phyloP scores from a whole-genome alignment of 805 yeast species.

The Saturnispora quitensis region DNA sequence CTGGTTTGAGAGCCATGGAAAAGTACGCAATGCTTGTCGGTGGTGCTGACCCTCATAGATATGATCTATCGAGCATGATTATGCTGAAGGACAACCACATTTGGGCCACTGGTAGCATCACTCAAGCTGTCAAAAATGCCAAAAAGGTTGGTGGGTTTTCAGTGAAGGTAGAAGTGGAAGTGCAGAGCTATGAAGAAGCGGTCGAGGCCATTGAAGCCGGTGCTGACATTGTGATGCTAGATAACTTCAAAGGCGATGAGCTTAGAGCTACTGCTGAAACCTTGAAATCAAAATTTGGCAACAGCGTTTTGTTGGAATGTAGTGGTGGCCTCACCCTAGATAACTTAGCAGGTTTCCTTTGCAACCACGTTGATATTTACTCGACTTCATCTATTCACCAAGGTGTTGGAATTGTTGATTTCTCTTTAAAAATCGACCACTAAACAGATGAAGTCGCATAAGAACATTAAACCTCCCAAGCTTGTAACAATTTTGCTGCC shows the following conservation, averaged over 20 bases:
- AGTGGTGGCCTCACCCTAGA: slow-evolving; percentile 79
- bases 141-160: slow-evolving; percentile 80
- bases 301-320: slow-evolving; percentile 60
- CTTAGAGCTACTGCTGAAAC: slow-evolving; percentile 55
- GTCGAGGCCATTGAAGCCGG: slow-evolving; percentile 90
- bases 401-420: slow-evolving; percentile 78
- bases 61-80: slow-evolving; percentile 87
- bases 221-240: slow-evolving; percentile 93
- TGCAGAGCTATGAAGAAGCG: slow-evolving; percentile 77
- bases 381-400: slow-evolving; percentile 89
- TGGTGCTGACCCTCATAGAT: slow-evolving; percentile 87
- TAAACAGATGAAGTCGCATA: neutral
- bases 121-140: slow-evolving; percentile 71
- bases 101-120: slow-evolving; percentile 88
- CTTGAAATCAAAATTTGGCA: slow-evolving; percentile 51
- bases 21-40: slow-evolving; percentile 94
- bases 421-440: slow-evolving; percentile 59
- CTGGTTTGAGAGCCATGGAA: slow-evolving; percentile 81
- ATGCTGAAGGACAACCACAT: slow-evolving; percentile 94
- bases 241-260: slow-evolving; percentile 66
- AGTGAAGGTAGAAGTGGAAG: slow-evolving; percentile 86
- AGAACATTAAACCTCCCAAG: no score
- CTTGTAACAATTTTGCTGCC: neutral
- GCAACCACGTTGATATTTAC: slow-evolving; percentile 79
- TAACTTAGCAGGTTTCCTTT: slow-evolving; percentile 56